Conservation (phyloP, 2,329 filamentous ascomycete species). For the Colletotrichum tropicicola region DNA sequence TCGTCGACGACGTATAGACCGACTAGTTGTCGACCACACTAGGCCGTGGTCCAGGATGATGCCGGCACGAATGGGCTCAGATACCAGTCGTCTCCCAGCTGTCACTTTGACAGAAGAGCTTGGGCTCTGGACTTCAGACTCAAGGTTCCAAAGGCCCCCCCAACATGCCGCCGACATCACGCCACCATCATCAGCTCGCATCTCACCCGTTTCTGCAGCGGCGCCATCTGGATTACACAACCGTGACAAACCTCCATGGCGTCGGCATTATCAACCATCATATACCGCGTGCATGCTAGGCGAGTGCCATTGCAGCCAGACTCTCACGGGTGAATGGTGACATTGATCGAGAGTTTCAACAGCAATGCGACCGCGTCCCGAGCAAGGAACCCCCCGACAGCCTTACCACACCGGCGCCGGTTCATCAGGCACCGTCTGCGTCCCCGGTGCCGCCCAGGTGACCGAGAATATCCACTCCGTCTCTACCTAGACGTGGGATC, state of each 20-base stretch:
- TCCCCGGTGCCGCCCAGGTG: background rate
- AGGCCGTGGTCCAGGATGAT: background rate
- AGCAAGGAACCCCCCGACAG: conserved; percentile 10
- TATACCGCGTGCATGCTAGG: background rate
- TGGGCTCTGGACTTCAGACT: background rate
- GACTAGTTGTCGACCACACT: too few relatives aligned
- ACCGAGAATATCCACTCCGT: background rate
- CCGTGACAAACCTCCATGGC: background rate
- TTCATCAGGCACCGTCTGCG: background rate
- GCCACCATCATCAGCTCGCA: conserved; percentile 4
- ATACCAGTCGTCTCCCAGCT: background rate
- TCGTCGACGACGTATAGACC: too few relatives aligned
- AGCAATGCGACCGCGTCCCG: background rate
- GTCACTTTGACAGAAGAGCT: conserved; percentile 3
- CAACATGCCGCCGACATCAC: conserved; percentile 4
- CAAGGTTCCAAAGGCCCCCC: background rate
- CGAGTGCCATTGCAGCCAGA: background rate
- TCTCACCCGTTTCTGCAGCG: background rate
- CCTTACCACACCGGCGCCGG: background rate
- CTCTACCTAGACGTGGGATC: background rate
- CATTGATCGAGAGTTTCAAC: conserved; percentile 15
- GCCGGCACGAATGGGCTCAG: background rate
- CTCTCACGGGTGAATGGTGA: background rate
- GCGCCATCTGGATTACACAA: conserved; percentile 17
- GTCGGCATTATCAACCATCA: background rate